These are phyloP conservation scores for Pleurotus tuoliensis DNA, from an alignment of 768 basidiomycete species.

Conservation along the genomic window DNA sequence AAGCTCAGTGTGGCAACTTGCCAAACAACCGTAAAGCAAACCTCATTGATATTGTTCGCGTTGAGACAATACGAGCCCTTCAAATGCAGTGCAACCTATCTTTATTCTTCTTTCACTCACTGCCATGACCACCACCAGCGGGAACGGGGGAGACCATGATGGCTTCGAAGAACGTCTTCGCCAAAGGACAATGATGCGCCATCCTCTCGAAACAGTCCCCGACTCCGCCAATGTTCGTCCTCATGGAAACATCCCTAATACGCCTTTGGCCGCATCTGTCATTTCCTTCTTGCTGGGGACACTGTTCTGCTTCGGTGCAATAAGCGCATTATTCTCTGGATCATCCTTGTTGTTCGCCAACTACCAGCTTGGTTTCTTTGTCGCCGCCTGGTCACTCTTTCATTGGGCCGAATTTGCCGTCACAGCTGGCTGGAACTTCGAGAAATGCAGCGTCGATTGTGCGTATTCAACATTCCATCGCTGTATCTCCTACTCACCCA, in stretches of 20 bases:
- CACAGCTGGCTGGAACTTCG: slow-evolving; percentile 92
- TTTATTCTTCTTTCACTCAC: neutral
- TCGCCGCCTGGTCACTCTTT: slow-evolving; percentile 81
- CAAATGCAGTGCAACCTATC: neutral
- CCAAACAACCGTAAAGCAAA: neutral
- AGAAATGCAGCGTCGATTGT: slow-evolving; percentile 93
- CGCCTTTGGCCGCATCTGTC: slow-evolving; percentile 70
- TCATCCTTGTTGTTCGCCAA: slow-evolving; percentile 56
- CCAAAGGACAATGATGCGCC: slow-evolving; percentile 30
- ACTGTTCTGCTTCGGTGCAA: slow-evolving; percentile 55
- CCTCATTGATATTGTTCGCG: neutral
- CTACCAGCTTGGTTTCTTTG: slow-evolving; percentile 78
- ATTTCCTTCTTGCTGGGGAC: slow-evolving; percentile 87
- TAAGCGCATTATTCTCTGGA: slow-evolving; percentile 41
- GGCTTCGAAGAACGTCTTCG: slow-evolving; percentile 40
- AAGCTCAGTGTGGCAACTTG: neutral
- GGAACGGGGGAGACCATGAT: slow-evolving; percentile 20
- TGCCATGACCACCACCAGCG: slow-evolving; percentile 22
- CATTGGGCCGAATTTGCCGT: slow-evolving; percentile 95
- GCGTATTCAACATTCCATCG: slow-evolving; percentile 29
- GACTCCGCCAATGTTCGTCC: slow-evolving; percentile 23
- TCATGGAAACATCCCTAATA: slow-evolving; percentile 77
- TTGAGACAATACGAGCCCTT: neutral
- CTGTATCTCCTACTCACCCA: neutral
- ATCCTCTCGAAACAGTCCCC: slow-evolving; percentile 57